Percentiles rank a stretch among this genome's conserved stretches.
These are phyloP conservation scores for Aphanomyces invadans DNA, from an alignment of 352 stramenopile genomes.

Conservation along the genomic window DNA sequence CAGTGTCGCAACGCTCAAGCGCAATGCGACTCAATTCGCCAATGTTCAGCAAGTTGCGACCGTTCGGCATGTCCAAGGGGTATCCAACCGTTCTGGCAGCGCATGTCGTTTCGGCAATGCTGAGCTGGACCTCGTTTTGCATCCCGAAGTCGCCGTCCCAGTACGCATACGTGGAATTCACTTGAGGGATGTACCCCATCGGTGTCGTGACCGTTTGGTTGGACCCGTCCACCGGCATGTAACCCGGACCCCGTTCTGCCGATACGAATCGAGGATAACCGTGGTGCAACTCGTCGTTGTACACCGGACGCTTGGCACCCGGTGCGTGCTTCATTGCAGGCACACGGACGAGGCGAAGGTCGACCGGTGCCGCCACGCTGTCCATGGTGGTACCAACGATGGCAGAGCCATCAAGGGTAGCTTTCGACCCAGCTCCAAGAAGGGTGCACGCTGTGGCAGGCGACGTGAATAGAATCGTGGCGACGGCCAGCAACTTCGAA, in stretches of 20 bases:
- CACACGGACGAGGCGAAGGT: slow-evolving; percentile 88
- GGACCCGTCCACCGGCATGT: slow-evolving; percentile 40
- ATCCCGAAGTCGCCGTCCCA: slow-evolving; percentile 91
- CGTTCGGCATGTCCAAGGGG: slow-evolving; percentile 41
- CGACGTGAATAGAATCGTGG: not conserved
- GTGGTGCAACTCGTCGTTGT: slow-evolving; percentile 26
- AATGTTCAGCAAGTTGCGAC: slow-evolving; percentile 86
- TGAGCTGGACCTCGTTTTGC: slow-evolving; percentile 92
- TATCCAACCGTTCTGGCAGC: slow-evolving; percentile 68
- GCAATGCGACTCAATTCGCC: slow-evolving; percentile 84
- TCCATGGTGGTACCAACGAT: slow-evolving; percentile 86
- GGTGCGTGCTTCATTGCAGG: slow-evolving; percentile 60
- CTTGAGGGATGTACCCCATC: slow-evolving; percentile 82
- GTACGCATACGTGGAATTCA: slow-evolving; percentile 89
- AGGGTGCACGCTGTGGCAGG: slow-evolving; percentile 62
- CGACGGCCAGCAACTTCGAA: too few relatives aligned
- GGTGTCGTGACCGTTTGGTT: slow-evolving; percentile 38
- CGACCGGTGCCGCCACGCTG: slow-evolving; percentile 56
- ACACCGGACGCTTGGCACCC: slow-evolving; percentile 38
- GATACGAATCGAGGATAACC: slow-evolving; percentile 67
- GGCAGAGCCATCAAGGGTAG: slow-evolving; percentile 71
- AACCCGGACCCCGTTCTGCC: slow-evolving; percentile 58
- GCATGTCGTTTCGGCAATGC: slow-evolving; percentile 91
- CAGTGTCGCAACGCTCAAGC: slow-evolving; percentile 82
- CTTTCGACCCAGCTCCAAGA: slow-evolving; percentile 71